These are phyloP conservation scores for Neoarthrinium moseri DNA, from an alignment of 2,329 filamentous ascomycete genomes.

Conservation along the genomic window DNA sequence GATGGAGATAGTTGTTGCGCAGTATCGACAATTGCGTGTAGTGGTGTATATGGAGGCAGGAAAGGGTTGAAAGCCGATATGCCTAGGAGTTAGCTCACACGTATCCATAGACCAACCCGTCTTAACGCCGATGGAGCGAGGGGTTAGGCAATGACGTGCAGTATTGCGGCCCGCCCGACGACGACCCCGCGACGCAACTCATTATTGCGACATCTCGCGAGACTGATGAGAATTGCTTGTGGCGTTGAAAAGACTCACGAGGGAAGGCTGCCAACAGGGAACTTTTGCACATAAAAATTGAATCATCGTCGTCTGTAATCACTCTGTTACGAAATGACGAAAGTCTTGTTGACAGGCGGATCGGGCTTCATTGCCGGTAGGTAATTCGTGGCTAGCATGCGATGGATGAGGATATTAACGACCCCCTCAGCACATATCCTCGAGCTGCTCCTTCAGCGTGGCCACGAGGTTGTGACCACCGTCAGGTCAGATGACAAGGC, in stretches of 20 bases:
- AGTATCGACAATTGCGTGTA: too few species aligned
- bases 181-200: background rate
- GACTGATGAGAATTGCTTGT: background rate
- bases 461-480: constrained; percentile 54
- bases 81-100: too few species aligned
- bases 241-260: too few species aligned
- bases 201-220: background rate
- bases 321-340: constrained; percentile 1
- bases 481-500: constrained; percentile 56
- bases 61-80: too few species aligned
- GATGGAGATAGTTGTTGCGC: too few species aligned
- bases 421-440: constrained; percentile 49
- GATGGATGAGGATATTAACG: constrained; percentile 6
- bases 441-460: constrained; percentile 49
- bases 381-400: constrained; percentile 13
- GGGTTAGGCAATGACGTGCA: constrained; percentile 3
- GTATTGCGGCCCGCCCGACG: background rate
- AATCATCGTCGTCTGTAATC: background rate
- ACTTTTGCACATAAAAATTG: background rate
- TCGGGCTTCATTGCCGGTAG: constrained; percentile 52
- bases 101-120: too few species aligned
- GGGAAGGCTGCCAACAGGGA: too few species aligned
- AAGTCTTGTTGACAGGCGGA: constrained; percentile 34
- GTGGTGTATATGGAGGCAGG: too few species aligned
- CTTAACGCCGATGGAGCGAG: constrained; percentile 3